Percentiles rank a stretch among this genome's conserved stretches.
Conservation (phyloP, 352 stramenopile species). For the Elongisporangium prolatum region DNA sequence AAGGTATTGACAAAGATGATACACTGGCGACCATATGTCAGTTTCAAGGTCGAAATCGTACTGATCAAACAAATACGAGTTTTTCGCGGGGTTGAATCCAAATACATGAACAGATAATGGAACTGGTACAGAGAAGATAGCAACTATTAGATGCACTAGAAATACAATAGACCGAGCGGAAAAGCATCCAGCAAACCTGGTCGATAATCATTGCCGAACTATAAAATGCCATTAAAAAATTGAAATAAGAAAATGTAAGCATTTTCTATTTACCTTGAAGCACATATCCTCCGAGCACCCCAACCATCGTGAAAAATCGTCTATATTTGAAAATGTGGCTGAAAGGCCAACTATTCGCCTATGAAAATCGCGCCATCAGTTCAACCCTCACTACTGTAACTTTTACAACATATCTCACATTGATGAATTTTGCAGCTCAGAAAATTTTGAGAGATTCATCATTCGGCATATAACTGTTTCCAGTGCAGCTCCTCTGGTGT, state of each 20-base stretch:
- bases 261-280: slow-evolving; percentile 12
- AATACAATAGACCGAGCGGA: neutral
- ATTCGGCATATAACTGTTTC: slow-evolving; percentile 34
- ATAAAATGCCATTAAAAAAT: neutral
- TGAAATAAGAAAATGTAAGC: neutral
- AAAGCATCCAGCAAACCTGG: slow-evolving; percentile 16
- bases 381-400: too few relatives aligned
- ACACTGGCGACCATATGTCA: neutral
- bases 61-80: slow-evolving; percentile 33
- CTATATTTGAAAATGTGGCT: slow-evolving; percentile 29
- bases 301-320: slow-evolving; percentile 27
- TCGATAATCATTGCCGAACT: slow-evolving; percentile 43
- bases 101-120: slow-evolving; percentile 23
- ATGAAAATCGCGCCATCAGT: too few relatives aligned
- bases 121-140: slow-evolving; percentile 17
- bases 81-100: slow-evolving; percentile 18
- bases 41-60: slow-evolving; percentile 1
- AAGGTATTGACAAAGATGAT: neutral
- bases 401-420: neutral
- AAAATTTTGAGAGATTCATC: slow-evolving; percentile 19
- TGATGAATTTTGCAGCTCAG: neutral
- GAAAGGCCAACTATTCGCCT: slow-evolving; percentile 36
- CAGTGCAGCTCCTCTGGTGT: slow-evolving; percentile 16
- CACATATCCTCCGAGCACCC: slow-evolving; percentile 16
- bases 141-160: neutral